Base-by-base conservation (phyloP, 2,329 filamentous ascomycete genomes). In the Fusarium coffeatum region DNA sequence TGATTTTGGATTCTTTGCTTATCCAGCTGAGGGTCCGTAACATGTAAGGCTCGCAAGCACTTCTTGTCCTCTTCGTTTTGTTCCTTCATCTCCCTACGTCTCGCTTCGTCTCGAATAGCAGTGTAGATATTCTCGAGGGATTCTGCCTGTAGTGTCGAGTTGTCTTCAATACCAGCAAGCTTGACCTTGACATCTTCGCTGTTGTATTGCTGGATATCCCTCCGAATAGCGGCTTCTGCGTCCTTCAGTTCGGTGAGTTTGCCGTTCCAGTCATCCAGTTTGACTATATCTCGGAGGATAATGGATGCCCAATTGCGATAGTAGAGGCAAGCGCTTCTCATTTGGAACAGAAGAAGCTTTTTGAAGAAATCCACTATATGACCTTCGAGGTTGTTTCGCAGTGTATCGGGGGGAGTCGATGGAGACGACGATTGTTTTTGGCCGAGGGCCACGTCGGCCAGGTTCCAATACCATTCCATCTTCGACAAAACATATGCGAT, bases 401-500 rank as follows among this genome's bases (percentile, higher is more conserved):
- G 18, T 3, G 45, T n/a, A 20, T 15, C 12, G 1, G 28, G 28
- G 6, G 12, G 28, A 30, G 25, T 20, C 10, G 22, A 28, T 47
- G 12, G 12, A 20, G 16, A 15, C 1, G 8, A 8, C 8, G 43
- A 5, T 12, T 12, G 6, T 10, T 47, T 20, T 23, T 47, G 18
- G 25, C 13, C 13, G 7, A 47, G 25, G 5, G 13, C 45, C 18
- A 28, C 4, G 13, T 47, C 45, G 6, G 45, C 18, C 18, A 47
- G n/a, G 8, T 47, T 47, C 45, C 45, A 47, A 12, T 47, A 47
- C 45, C 45, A 47, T 20, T 47, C 45, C 75, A 82, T 82, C 50
- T 76, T 75, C 6, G 69, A 72, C 20, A 80, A 28, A 43, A 83
- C 76, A 45, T 83, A 74, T 8, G 60, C 28, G 25, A 83, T 76